Evolutionary conservation across 1,139 yeast genomes (phyloP).

Genomic region (Sugiyamaella novakii): DNA sequence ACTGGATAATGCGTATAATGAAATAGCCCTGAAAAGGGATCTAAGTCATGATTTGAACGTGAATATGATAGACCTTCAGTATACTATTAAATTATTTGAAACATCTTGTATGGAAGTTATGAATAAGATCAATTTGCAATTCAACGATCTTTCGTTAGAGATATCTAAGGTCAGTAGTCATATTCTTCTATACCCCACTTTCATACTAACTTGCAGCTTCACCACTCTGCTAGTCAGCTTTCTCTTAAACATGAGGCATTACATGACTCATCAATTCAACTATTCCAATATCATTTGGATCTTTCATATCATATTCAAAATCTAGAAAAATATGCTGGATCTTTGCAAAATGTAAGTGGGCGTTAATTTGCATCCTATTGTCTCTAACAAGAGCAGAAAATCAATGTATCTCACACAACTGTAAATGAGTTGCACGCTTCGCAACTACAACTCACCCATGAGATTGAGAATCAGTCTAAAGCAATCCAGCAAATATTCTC

Average conservation of each 20-base stretch:
- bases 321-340: constrained; percentile 5
- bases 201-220: constrained; percentile 1
- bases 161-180: not conserved
- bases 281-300: constrained; percentile 9
- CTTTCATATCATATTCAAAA: constrained; percentile 2
- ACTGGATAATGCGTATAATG: constrained; percentile 7
- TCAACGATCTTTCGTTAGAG: not conserved
- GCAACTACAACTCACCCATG: constrained; percentile 1
- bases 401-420: not conserved
- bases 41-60: not conserved
- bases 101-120: not conserved
- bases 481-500: not conserved
- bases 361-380: too few relatives aligned
- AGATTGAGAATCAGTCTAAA: not conserved
- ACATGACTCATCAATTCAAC: constrained; percentile 6
- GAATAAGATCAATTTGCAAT: not conserved
- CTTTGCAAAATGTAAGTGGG: constrained; percentile 5
- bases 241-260: not conserved
- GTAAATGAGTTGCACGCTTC: not conserved
- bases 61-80: not conserved
- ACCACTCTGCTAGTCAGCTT: not conserved
- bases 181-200: not conserved
- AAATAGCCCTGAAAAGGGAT: not conserved
- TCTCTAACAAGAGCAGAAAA: not conserved
- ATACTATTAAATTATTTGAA: not conserved